phyloP scores from a whole-genome alignment of 75 land plant genomes.

The Larix kaempferi region DNA sequence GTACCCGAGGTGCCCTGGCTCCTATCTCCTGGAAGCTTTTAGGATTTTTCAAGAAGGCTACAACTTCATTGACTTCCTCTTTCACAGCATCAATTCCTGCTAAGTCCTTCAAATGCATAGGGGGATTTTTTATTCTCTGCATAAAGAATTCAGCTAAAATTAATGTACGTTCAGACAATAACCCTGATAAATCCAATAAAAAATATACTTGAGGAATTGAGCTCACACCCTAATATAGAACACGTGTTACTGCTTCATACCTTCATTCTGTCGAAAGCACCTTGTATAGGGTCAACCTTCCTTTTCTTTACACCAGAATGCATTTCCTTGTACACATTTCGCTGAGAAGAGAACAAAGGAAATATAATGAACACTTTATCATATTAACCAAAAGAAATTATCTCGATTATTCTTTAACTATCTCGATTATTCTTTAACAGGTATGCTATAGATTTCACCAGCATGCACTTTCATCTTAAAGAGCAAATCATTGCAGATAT shows the following conservation, averaged over 20 bases:
- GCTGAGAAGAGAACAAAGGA: not conserved
- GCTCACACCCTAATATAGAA: not conserved
- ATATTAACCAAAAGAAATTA: not conserved
- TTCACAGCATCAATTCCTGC: constrained; percentile 84
- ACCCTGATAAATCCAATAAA: not conserved
- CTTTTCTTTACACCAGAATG: constrained; percentile 1
- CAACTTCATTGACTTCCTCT: constrained; percentile 90
- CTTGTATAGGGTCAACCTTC: constrained; percentile 60
- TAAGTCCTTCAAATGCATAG: constrained; percentile 68
- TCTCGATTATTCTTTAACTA: not conserved
- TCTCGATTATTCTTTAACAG: too few species aligned
- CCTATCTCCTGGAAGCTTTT: constrained; percentile 80
- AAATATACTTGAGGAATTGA: constrained; percentile 2
- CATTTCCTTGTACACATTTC: not conserved
- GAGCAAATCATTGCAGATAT: not conserved
- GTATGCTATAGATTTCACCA: not conserved
- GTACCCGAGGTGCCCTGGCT: constrained; percentile 92
- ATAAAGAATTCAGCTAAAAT: constrained; percentile 5
- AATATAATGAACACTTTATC: not conserved
- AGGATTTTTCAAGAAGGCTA: constrained; percentile 79
- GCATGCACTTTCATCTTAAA: not conserved
- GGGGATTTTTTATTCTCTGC: constrained; percentile 88
- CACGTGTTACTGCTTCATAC: constrained; percentile 18
- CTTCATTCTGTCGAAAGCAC: constrained; percentile 93
- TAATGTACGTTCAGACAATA: not conserved